Percentiles rank a stretch among this genome's conserved stretches.
These are phyloP conservation scores for Fusarium verticillioides DNA, from an alignment of 2,329 filamentous ascomycete species.

Conservation along the genomic window DNA sequence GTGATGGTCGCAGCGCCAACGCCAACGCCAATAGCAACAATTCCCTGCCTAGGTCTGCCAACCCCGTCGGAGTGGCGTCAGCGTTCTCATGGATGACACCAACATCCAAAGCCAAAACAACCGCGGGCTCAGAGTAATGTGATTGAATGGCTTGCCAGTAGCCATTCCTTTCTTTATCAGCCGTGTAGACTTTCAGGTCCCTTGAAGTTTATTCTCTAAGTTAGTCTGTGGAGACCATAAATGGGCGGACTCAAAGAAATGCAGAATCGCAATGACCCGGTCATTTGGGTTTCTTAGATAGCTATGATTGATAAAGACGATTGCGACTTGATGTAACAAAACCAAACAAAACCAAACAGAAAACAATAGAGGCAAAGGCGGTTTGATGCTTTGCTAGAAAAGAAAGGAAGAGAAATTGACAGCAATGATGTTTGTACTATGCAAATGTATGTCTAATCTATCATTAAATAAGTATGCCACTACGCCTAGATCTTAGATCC, in stretches of 20 bases:
- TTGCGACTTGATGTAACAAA: constrained; percentile 31
- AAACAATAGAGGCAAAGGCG: constrained; percentile 7
- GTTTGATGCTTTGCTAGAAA: background rate
- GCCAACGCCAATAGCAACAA: constrained; percentile 51
- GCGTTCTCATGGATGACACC: constrained; percentile 93
- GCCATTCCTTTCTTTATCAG: background rate
- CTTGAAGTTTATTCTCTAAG: background rate
- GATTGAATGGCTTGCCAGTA: background rate
- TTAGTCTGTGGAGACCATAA: background rate
- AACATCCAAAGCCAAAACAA: constrained; percentile 51
- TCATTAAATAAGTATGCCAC: background rate
- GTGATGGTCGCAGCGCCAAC: constrained; percentile 53
- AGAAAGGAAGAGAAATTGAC: constrained; percentile 9
- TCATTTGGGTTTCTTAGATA: background rate
- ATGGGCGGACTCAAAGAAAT: constrained; percentile 26
- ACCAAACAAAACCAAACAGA: background rate
- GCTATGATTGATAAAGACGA: constrained; percentile 15
- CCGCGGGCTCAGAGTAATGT: constrained; percentile 44
- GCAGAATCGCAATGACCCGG: constrained; percentile 32
- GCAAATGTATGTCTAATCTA: constrained; percentile 5
- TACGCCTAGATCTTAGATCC: constrained; percentile 64
- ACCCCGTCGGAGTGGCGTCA: constrained; percentile 91
- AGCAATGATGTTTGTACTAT: background rate
- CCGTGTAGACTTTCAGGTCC: constrained; percentile 1
- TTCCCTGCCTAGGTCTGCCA: constrained; percentile 69